Evolutionary conservation across 257 asterid genomes (phyloP).

Genomic region (Fraxinus cuspidata): DNA sequence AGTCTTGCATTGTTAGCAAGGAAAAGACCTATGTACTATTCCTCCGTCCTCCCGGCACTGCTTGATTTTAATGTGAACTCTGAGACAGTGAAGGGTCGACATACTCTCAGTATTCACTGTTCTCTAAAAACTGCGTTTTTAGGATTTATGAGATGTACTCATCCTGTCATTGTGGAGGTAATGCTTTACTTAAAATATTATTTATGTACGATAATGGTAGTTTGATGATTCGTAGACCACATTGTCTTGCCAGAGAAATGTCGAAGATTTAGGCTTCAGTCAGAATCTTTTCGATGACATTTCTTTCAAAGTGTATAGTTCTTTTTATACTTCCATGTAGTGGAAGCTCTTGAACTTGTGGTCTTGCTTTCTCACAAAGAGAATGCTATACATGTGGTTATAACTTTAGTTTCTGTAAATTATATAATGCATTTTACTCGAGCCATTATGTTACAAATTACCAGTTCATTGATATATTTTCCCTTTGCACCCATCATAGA

Average conservation of each 20-base stretch:
- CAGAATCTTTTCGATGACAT: background rate
- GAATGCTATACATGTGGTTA: conserved; percentile 5
- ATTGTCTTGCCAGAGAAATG: background rate
- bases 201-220: conserved; percentile 3
- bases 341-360: background rate
- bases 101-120: conserved; percentile 75
- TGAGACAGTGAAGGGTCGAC: conserved; percentile 70
- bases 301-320: background rate
- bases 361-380: background rate
- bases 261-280: background rate
- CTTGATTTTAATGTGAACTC: conserved; percentile 65
- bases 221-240: background rate
- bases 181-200: conserved; percentile 24
- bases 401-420: conserved; percentile 5
- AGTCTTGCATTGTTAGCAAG: conserved; percentile 90
- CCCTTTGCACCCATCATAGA: background rate
- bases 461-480: background rate
- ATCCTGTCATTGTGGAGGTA: conserved; percentile 79
- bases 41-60: conserved; percentile 61
- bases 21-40: conserved; percentile 72
- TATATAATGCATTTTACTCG: conserved; percentile 14
- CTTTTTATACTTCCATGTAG: background rate
- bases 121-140: conserved; percentile 85
- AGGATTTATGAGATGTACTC: conserved; percentile 89
- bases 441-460: background rate